phyloP scores from a whole-genome alignment of 352 stramenopile species.

The Pythium sp. region DNA sequence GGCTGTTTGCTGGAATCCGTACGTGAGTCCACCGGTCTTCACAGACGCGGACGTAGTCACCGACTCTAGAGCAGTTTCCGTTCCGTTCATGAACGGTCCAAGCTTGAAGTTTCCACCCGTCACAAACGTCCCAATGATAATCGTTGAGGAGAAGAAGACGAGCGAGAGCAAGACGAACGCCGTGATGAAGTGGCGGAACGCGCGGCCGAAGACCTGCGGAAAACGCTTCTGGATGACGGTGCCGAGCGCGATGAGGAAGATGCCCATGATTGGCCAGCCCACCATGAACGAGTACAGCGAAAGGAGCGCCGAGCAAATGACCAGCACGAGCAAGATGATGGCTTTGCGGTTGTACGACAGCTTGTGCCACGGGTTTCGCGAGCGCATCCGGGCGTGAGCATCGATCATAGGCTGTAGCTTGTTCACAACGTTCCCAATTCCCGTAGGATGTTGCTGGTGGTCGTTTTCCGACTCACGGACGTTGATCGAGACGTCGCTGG shows the following conservation, averaged over 20 bases:
- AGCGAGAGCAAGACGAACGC: slow-evolving; percentile 73
- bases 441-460: background rate
- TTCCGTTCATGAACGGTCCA: slow-evolving; percentile 42
- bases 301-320: slow-evolving; percentile 53
- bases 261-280: slow-evolving; percentile 73
- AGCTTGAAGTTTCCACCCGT: slow-evolving; percentile 56
- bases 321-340: slow-evolving; percentile 47
- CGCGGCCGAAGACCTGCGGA: slow-evolving; percentile 70
- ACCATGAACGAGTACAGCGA: slow-evolving; percentile 63
- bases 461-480: slow-evolving; percentile 19
- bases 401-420: slow-evolving; percentile 41
- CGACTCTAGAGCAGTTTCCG: slow-evolving; percentile 21
- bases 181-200: slow-evolving; percentile 74
- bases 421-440: slow-evolving; percentile 7
- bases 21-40: slow-evolving; percentile 39
- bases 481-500: slow-evolving; percentile 29
- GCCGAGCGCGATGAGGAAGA: slow-evolving; percentile 62
- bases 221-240: slow-evolving; percentile 69
- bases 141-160: slow-evolving; percentile 79
- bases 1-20: slow-evolving; percentile 46
- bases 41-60: slow-evolving; percentile 29
- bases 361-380: slow-evolving; percentile 53
- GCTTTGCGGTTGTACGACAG: slow-evolving; percentile 45
- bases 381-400: slow-evolving; percentile 28
- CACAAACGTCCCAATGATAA: slow-evolving; percentile 74